Percentiles rank a stretch among this genome's conserved stretches.
phyloP scores from a whole-genome alignment of 2,329 filamentous ascomycete genomes.

The Exophiala alcalophila region DNA sequence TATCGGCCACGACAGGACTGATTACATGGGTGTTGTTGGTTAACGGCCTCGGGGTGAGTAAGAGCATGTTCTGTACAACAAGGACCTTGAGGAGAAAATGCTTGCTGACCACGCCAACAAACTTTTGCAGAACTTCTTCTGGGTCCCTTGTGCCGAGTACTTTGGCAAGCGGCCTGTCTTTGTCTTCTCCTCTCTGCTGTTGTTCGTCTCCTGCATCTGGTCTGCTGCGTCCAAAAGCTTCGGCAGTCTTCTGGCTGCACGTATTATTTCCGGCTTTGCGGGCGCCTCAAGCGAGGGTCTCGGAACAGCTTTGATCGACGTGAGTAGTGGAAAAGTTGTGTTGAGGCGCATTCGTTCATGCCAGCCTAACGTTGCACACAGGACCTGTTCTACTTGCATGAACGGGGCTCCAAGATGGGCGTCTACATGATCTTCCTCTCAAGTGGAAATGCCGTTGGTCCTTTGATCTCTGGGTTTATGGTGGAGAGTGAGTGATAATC shows the following conservation, averaged over 20 bases:
- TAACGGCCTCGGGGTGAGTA: not conserved
- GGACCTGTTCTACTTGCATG: conserved; percentile 6
- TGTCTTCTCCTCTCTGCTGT: not conserved
- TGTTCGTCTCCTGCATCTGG: not conserved
- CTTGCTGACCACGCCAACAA: too few relatives aligned
- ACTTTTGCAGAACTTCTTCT: not conserved
- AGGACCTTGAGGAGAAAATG: too few relatives aligned
- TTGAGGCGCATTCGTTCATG: too few relatives aligned
- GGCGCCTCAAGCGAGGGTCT: not conserved
- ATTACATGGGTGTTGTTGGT: too few relatives aligned
- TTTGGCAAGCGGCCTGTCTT: not conserved
- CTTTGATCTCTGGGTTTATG: conserved; percentile 38
- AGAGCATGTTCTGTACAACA: too few relatives aligned
- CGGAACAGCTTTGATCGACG: not conserved
- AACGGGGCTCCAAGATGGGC: conserved; percentile 34
- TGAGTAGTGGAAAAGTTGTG: too few relatives aligned
- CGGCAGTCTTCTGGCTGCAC: not conserved
- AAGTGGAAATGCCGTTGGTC: conserved; percentile 37
- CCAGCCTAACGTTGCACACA: not conserved
- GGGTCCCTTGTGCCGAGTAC: not conserved
- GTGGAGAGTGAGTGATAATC: conserved; percentile 25
- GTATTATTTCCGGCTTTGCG: not conserved
- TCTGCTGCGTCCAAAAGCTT: not conserved
- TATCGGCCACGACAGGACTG: too few relatives aligned
- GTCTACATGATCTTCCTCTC: conserved; percentile 36